phyloP scores from a whole-genome alignment of 2,329 filamentous ascomycete species.

The Zasmidium citrigriseum region DNA sequence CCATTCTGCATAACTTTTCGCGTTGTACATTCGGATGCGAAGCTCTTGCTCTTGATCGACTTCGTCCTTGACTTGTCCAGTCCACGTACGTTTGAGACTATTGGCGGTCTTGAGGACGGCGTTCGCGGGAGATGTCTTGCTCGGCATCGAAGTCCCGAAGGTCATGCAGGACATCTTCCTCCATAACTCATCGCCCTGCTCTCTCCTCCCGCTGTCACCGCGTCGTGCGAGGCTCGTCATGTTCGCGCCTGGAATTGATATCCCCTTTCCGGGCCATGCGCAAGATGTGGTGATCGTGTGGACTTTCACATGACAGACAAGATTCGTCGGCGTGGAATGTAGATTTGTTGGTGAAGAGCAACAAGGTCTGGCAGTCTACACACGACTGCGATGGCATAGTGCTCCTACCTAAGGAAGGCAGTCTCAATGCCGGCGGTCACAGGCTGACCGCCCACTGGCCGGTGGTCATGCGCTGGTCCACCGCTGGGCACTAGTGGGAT shows the following conservation, averaged over 20 bases:
- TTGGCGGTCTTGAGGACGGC: slow-evolving; percentile 13
- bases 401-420: neutral
- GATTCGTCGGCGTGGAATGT: neutral
- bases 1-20: slow-evolving; percentile 16
- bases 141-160: too few species aligned
- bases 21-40: slow-evolving; percentile 8
- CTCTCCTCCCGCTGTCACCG: neutral
- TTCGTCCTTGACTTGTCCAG: slow-evolving; percentile 2
- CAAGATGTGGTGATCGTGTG: neutral
- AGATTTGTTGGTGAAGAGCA: neutral
- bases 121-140: too few species aligned
- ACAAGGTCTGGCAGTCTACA: neutral
- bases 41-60: slow-evolving; percentile 10
- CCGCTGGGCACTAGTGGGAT: neutral
- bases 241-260: neutral
- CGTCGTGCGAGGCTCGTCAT: neutral
- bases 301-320: neutral
- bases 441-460: neutral
- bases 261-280: neutral
- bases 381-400: neutral
- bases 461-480: neutral
- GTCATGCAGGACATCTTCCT: neutral
- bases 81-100: slow-evolving; percentile 6
- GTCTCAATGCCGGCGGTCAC: neutral
- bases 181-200: neutral